Evolutionary conservation across 1,284 basidiomycete species (phyloP), one percentile per base, ranked within the genome.

Genomic region (Cutaneotrichosporon daszewskae): DNA sequence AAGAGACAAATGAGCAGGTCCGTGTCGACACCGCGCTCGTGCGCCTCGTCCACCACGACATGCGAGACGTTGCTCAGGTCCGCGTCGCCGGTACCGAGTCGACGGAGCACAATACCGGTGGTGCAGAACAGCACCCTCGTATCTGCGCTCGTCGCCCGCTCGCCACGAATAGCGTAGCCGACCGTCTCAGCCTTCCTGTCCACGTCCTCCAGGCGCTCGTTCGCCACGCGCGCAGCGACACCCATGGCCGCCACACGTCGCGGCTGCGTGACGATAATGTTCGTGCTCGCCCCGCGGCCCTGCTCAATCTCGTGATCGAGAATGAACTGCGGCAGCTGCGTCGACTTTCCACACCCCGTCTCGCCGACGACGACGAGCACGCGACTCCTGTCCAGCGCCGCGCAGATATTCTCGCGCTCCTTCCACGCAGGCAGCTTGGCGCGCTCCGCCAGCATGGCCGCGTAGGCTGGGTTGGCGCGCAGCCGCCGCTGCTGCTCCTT

Each of bases 91-190:
- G 81, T 68, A 0, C 74, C 79, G 7, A 96, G 71, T 12, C 89
- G 78, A 43, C 89, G 77, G 25, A 96, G 76, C 2, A 92, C 79
- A 28, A 96, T 85, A 73, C 91, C 92, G 4, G 89, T 96, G 0
- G 91, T 96, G 59, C 89, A 90, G 62, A 95, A 96, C 14, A 94
- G 72, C 7, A 95, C 69, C 54, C 85, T 83, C 2, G 87, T 90
- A 26, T 77, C 76, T 17, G 74, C 72, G 6, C 73, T 74, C 22
- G 82, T 78, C 48, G 81, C 85, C 25, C 79, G 81, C 69, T 95
- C 89, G n/a, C 92, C 91, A 41, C 90, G 79, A 49, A 95, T 91
- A 1, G 84, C 82, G 59, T 95, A 95, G 2, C 89, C 88, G 18
- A 92, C 84, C 7, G 85, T 84, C 11, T 81, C 83, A 17, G 66